Evolutionary conservation across 1,284 basidiomycete genomes (phyloP).

Genomic region (Rhodotorula sp.): DNA sequence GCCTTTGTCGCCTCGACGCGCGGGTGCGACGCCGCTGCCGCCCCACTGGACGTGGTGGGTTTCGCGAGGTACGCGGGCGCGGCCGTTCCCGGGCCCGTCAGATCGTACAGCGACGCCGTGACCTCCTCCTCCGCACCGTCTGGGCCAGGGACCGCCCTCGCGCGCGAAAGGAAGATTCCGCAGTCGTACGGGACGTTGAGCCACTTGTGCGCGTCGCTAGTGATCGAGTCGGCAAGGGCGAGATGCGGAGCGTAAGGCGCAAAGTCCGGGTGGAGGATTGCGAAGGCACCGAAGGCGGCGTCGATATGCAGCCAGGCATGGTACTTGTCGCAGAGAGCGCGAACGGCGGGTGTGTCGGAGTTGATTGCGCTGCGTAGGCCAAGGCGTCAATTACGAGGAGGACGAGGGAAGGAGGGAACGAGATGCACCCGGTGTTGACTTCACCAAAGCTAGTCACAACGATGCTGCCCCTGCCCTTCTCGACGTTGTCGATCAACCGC

Average conservation of each 20-base stretch:
- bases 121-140: background rate
- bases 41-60: background rate
- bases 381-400: background rate
- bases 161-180: slow-evolving; percentile 57
- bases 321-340: slow-evolving; percentile 53
- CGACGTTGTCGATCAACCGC: slow-evolving; percentile 46
- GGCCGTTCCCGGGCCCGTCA: slow-evolving; percentile 52
- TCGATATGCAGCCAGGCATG: slow-evolving; percentile 59
- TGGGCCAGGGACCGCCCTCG: background rate
- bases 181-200: slow-evolving; percentile 58
- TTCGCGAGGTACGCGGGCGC: slow-evolving; percentile 54
- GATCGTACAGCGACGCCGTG: slow-evolving; percentile 46
- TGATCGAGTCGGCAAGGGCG: slow-evolving; percentile 55
- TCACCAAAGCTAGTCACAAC: slow-evolving; percentile 56
- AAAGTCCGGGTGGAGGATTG: slow-evolving; percentile 53
- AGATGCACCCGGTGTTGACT: slow-evolving; percentile 55
- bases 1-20: slow-evolving; percentile 22
- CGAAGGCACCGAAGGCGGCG: slow-evolving; percentile 59
- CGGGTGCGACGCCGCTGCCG: slow-evolving; percentile 11
- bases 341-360: slow-evolving; percentile 48
- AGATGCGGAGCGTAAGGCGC: slow-evolving; percentile 51
- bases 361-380: slow-evolving; percentile 6
- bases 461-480: slow-evolving; percentile 50
- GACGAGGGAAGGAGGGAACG: background rate
- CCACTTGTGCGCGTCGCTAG: slow-evolving; percentile 55